These are phyloP conservation scores for Candida dubliniensis DNA, from an alignment of 1,139 yeast genomes.

Conservation along the genomic window DNA sequence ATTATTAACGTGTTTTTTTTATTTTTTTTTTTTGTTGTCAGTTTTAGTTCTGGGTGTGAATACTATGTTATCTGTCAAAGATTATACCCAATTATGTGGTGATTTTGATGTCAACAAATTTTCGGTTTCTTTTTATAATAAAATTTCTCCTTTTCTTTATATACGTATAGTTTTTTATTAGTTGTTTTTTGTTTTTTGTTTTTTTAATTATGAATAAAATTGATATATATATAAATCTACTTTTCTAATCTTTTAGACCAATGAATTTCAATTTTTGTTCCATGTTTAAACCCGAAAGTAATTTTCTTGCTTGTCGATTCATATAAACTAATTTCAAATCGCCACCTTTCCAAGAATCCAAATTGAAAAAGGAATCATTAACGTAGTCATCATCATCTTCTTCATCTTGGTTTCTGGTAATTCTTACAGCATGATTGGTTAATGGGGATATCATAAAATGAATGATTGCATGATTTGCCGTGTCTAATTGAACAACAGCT, in stretches of 20 bases:
- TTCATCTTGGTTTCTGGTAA: neutral
- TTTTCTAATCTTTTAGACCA: neutral
- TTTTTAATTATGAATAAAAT: neutral
- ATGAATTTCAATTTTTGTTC: conserved; percentile 10
- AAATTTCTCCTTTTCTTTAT: no score
- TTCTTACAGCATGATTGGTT: conserved; percentile 13
- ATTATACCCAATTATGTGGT: no score
- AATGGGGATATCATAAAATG: conserved; percentile 45
- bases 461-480: conserved; percentile 54
- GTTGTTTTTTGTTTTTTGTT: neutral
- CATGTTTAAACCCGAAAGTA: conserved; percentile 39
- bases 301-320: conserved; percentile 41
- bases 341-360: conserved; percentile 37
- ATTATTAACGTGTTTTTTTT: no score
- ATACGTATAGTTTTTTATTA: no score
- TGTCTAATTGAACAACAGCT: conserved; percentile 56
- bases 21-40: no score
- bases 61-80: no score
- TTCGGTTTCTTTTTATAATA: no score
- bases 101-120: no score
- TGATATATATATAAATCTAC: neutral
- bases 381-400: neutral
- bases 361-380: conserved; percentile 29
- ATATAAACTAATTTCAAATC: conserved; percentile 41
- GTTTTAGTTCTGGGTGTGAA: no score